Evolutionary conservation across 257 asterid genomes (phyloP), one percentile per base, ranked within the genome.

Genomic region (Solanum virginianum): DNA sequence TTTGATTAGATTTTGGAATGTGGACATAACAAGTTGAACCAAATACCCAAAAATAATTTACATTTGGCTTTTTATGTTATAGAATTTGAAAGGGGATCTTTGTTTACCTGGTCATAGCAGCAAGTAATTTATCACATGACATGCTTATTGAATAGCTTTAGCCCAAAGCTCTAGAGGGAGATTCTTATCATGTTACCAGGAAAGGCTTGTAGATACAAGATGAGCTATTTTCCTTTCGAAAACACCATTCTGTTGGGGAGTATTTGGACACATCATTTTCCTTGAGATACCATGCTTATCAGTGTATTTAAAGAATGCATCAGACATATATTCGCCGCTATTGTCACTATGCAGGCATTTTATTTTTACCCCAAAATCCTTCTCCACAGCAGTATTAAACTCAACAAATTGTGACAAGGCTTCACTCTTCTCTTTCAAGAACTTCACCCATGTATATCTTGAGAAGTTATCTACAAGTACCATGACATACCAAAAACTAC

Each of bases 151-250:
- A 29, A 29, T 18, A 2, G 85, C 63, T 43, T 77, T 80, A n/a
- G 22, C 86, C 90, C 82, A 86, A 57, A 80, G 70, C 51, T 83
- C 79, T 17, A 54, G 68, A 43, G 87, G 80, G 29, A 88, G 82
- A 53, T 72, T 87, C 18, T 85, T 87, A 54, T 81, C 77, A 10
- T 87, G 84, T 11, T 80, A 0, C 81, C 62, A 65, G 6, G 71
- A 85, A 10, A 80, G 47, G 24, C 80, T 79, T 24, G 26, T 32
- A 5, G 71, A 63, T 5, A 9, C 17, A 29, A 65, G 20, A 26
- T 62, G 80, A 43, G 84, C 55, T 24, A 75, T 41, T 47, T 85
- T 77, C 3, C 65, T 60, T 45, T 80, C 49, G 1, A 51, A 20
- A n/a, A 79, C 80, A 1, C 53, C 60, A 16, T 86, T 82, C 15